phyloP scores from a whole-genome alignment of 1,284 basidiomycete genomes.

The Sparassis latifolia region DNA sequence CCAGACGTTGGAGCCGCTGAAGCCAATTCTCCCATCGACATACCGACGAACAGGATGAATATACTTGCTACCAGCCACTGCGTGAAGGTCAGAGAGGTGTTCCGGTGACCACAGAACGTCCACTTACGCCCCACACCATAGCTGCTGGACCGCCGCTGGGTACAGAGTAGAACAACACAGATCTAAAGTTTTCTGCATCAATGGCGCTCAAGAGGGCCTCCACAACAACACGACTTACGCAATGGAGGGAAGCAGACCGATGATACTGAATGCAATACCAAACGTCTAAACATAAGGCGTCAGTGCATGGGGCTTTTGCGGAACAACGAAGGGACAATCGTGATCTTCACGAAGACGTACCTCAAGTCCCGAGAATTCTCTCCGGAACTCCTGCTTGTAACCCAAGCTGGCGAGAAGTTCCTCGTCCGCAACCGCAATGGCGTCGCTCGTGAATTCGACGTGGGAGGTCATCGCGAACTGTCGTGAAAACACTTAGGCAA shows the following conservation, averaged over 20 bases:
- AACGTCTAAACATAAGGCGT: conserved; percentile 24
- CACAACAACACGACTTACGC: conserved; percentile 10
- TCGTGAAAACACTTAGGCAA: too few relatives aligned
- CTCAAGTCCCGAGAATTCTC: conserved; percentile 36
- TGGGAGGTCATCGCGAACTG: too few relatives aligned
- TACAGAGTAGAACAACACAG: conserved; percentile 64
- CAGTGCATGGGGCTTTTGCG: too few relatives aligned
- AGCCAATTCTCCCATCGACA: conserved; percentile 65
- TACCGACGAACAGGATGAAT: conserved; percentile 53
- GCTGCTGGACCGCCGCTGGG: conserved; percentile 73
- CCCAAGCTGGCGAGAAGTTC: conserved; percentile 27
- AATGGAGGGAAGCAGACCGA: conserved; percentile 41
- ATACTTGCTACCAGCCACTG: conserved; percentile 47
- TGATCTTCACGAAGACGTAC: conserved; percentile 10
- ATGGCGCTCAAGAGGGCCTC: too few relatives aligned
- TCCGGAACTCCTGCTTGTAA: conserved; percentile 41
- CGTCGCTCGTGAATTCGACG: not conserved
- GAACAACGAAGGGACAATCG: not conserved
- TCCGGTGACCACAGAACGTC: not conserved
- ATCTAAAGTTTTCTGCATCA: conserved; percentile 15
- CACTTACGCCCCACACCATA: conserved; percentile 68
- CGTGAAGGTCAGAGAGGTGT: not conserved
- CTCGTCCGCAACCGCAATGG: conserved; percentile 18
- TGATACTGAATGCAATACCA: conserved; percentile 56
- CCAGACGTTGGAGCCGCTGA: conserved; percentile 71